Evolutionary conservation across 129 eudicot species (phyloP), one percentile per base, ranked within the genome.

Genomic region (Smallanthus sonchifolius): DNA sequence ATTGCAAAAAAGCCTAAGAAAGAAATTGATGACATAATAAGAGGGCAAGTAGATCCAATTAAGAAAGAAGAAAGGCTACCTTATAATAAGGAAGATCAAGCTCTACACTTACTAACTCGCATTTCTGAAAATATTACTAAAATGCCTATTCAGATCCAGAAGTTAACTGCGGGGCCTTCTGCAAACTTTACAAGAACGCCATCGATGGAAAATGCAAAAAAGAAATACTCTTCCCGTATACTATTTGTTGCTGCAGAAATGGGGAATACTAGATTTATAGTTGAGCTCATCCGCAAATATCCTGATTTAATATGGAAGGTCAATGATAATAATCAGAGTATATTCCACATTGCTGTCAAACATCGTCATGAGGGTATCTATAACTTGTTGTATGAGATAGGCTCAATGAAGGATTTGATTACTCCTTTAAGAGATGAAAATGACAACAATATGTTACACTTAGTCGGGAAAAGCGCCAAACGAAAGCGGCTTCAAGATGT

Each of bases 281-380:
- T 66, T 13, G 82, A 74, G 75, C 87, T 83, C 11, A 70, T 86
- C 37, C 76, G 79, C 3, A 63, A 65, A 3, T 86, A 86, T 75
- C 91, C 91, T 0, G 91, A 83, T 80, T 74, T 86, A 7, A 83
- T 86, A 24, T 86, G 91, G 91, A 83, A 86, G 34, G 85, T 80
- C 16, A 83, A 86, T 67, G 87, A 83, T 17, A 45, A 83, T n/a
- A 80, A 77, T 51, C 84, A 81, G 35, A 86, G 84, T 66, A 74
- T 83, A 37, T 86, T 86, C 74, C 91, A 86, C 38, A 81, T 80
- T 32, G 87, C 91, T 0, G 87, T 86, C 15, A 79, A 73, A 51
- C 85, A 80, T 83, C 85, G 91, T 13, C 85, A 83, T n/a, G 78
- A 86, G 35, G 76, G 72, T 60, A 80, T 86, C 17, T 86, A 77